Base-by-base conservation (phyloP, 129 eudicot genomes). In the Artemisia argyi region DNA sequence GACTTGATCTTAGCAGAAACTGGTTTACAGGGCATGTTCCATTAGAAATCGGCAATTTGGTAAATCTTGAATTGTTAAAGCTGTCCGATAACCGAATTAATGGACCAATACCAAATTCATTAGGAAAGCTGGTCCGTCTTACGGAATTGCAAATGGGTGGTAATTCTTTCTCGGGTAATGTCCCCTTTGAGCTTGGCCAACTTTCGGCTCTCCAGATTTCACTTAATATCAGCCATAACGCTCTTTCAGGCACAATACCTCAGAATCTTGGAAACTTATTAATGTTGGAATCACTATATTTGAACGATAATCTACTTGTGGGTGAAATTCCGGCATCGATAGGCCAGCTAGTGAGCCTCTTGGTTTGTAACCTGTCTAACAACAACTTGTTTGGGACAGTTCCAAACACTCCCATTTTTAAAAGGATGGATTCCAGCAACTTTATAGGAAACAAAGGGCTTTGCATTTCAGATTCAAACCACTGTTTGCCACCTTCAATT, bases 101-200 rank as follows among this genome's bases (percentile, higher is more conserved):
- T 7, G 96, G 96, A 10, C 65, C 68, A 14, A 87, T 93, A 58
- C 98, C 98, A 39, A 80, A 79, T 68, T 78, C 85, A 48, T 60
- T 93, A 54, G 98, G 98, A 19, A 80, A 84, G 20, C 74, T 89
- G 13, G 75, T 80, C 13, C 85, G 91, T 26, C 80, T 93, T 50
- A 89, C 96, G 4, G 98, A 93, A 18, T 80, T 93, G 76, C 95
- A 93, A 76, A 93, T 93, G 96, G 98, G 98, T 14, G 96, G 98
- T 39, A 93, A 93, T 76, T 77, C 59, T 54, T 89, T 93, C 46
- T 80, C 92, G 1, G 98, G 98, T 11, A 32, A 49, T 64, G 84
- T 93, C 50, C 98, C 98, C 26, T 24, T 79, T 26, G 92, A 89
- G 72, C 84, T 93, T 2, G 92, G 98, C 53, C 88, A 80, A 59